Base-by-base conservation (phyloP, 805 yeast species). In the Starmerella floris region DNA sequence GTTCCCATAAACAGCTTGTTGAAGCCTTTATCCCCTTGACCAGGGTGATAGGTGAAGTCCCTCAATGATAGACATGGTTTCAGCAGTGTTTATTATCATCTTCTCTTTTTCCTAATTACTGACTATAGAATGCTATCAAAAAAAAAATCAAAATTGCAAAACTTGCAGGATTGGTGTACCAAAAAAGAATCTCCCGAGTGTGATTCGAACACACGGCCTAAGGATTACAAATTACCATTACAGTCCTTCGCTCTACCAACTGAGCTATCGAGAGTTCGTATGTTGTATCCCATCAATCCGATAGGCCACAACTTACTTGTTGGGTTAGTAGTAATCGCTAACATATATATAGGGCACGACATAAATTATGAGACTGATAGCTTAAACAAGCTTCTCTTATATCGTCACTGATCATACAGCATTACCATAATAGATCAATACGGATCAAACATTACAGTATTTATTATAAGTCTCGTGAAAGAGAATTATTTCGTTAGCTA, bases 181-280 rank as follows among this genome's bases (percentile, higher is more conserved):
- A 32, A 44, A 40, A 43, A 36, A 15, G 39, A 44, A 44, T 44
- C 48, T 51, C 54, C 48, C 55, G 53, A 48, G 52, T 50, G 54
- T 49, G 54, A 51, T 48, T 50, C 52, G 54, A 50, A 50, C 55
- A 49, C 54, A 49, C 51, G 54, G 43, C 53, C 54, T 46, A 51
- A 47, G 53, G 55, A 50, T 52, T 38, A 44, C 52, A 41, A 44
- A 34, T 31, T 39, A 44, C 48, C 52, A 51, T 50, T 52, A 50
- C 54, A 50, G 54, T 50, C 54, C 53, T 48, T 52, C 56, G 56
- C 56, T 51, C 54, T 52, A 51, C 56, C 56, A 51, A 48, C 56
- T 52, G 53, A 51, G 56, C 56, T 51, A 52, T 49, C 51, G 55
- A 45, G 55, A 51, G 55, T 37, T 36, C 27, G 5, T 25, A n/a